Conservation (phyloP, 2,329 filamentous ascomycete species). For the Fusarium falciforme region DNA sequence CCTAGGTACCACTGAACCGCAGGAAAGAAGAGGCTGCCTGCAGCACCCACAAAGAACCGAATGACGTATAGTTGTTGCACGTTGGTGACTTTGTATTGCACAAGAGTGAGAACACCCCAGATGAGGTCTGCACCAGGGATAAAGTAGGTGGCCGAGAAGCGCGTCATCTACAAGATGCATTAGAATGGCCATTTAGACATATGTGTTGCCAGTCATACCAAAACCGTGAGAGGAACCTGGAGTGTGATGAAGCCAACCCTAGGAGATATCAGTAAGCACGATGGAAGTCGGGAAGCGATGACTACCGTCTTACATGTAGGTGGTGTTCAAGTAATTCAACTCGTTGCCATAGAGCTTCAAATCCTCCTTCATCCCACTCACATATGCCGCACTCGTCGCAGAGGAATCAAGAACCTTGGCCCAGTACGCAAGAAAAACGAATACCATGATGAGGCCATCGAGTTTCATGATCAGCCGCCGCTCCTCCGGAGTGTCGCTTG, state of each 20-base stretch:
- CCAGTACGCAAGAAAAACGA: slow-evolving; percentile 67
- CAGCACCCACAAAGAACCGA: slow-evolving; percentile 55
- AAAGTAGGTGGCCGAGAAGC: slow-evolving; percentile 31
- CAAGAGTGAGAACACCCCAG: slow-evolving; percentile 40
- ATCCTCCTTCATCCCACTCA: slow-evolving; percentile 17
- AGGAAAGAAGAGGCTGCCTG: slow-evolving; percentile 49
- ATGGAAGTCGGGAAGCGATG: too few species aligned
- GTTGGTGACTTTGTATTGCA: slow-evolving; percentile 39
- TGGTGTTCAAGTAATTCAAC: slow-evolving; percentile 45
- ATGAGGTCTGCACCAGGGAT: slow-evolving; percentile 50
- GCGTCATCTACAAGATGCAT: slow-evolving; percentile 25
- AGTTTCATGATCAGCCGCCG: slow-evolving; percentile 63
- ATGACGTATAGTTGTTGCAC: slow-evolving; percentile 50
- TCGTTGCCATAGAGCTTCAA: slow-evolving; percentile 9
- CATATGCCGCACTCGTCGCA: slow-evolving; percentile 44
- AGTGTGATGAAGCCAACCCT: background rate
- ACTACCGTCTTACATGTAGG: slow-evolving; percentile 20
- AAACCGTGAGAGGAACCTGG: background rate
- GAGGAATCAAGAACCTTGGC: slow-evolving; percentile 60
- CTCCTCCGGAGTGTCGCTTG: slow-evolving; percentile 55
- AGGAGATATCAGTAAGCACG: background rate
- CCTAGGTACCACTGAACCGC: slow-evolving; percentile 52
- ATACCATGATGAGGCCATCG: slow-evolving; percentile 66
- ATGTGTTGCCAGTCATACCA: background rate
- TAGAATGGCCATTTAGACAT: background rate